Conservation (phyloP, 352 stramenopile genomes). For the Globisporangium radiosum region DNA sequence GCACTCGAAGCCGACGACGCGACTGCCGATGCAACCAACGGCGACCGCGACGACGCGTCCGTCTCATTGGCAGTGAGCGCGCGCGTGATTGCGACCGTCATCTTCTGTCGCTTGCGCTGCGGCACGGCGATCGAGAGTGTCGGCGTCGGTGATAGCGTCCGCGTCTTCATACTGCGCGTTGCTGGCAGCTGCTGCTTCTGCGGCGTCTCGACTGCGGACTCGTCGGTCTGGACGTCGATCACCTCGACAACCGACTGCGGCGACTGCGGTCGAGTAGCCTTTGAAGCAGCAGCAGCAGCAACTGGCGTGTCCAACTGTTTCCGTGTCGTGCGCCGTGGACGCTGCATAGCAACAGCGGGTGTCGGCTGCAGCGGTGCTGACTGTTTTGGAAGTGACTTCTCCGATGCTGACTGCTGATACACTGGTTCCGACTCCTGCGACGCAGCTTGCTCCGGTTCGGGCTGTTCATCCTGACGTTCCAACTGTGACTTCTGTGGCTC, state of each 20-base stretch:
- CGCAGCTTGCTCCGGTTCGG: too few species aligned
- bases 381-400: neutral
- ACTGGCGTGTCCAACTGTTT: neutral
- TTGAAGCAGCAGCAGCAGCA: neutral
- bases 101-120: constrained; percentile 8
- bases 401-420: too few species aligned
- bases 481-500: too few species aligned
- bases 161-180: neutral
- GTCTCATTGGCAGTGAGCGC: neutral
- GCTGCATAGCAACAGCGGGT: neutral
- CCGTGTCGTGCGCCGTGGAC: neutral
- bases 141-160: neutral
- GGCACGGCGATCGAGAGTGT: neutral
- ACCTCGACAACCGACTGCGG: neutral
- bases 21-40: neutral
- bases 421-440: too few species aligned
- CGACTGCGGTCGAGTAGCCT: neutral
- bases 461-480: too few species aligned
- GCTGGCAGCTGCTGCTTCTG: neutral
- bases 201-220: constrained; percentile 7
- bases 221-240: constrained; percentile 12
- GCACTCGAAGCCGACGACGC: neutral
- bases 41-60: neutral
- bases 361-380: neutral
- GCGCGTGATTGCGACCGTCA: neutral